These are phyloP conservation scores for Phytophthora hibernalis DNA, from an alignment of 352 stramenopile species.

Conservation along the genomic window DNA sequence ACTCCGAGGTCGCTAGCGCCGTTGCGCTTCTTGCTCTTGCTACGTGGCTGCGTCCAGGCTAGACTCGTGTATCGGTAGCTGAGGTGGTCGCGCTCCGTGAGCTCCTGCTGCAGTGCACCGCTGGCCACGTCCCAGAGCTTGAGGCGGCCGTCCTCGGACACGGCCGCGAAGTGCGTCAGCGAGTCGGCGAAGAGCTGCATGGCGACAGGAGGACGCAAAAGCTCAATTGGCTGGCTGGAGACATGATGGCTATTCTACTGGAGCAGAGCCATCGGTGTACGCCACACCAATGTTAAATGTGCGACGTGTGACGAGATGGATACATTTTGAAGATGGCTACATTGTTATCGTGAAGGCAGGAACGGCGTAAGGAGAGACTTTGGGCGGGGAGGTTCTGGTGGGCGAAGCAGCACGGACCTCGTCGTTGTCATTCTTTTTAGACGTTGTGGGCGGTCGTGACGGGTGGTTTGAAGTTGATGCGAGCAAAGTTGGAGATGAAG, in stretches of 20 bases:
- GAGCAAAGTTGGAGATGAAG: conserved; percentile 7
- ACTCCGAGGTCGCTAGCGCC: conserved; percentile 54
- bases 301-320: conserved; percentile 33
- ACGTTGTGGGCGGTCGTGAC: neutral
- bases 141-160: conserved; percentile 84
- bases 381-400: conserved; percentile 7
- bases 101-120: conserved; percentile 71
- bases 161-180: conserved; percentile 79
- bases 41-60: conserved; percentile 61
- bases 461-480: neutral
- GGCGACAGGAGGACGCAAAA: conserved; percentile 10
- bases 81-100: conserved; percentile 86
- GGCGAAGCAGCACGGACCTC: conserved; percentile 17
- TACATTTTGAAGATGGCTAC: conserved; percentile 14
- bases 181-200: conserved; percentile 82
- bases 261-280: conserved; percentile 50
- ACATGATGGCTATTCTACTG: conserved; percentile 43
- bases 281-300: neutral
- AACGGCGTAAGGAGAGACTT: conserved; percentile 36
- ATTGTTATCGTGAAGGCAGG: conserved; percentile 9
- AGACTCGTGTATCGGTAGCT: conserved; percentile 85
- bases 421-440: conserved; percentile 7
- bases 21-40: conserved; percentile 54
- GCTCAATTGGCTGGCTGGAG: conserved; percentile 26
- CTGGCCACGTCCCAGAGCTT: conserved; percentile 84